Evolutionary conservation across 225 moss, liverwort and hornwort species (phyloP).

Genomic region (Straminergon stramineum): DNA sequence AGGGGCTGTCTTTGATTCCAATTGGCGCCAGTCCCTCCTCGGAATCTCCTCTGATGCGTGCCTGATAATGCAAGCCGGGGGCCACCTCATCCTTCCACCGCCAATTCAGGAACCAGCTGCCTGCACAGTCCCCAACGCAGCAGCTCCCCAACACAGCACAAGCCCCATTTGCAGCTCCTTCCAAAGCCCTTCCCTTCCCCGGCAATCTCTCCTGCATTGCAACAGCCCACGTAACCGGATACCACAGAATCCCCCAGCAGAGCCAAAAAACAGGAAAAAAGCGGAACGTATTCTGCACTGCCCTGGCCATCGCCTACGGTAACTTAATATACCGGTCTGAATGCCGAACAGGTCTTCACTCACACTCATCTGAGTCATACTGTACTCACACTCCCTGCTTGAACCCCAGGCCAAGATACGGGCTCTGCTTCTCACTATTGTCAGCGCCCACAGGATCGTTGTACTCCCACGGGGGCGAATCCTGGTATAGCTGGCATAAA

Average conservation of each 20-base stretch:
- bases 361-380: background rate
- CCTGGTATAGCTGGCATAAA: background rate
- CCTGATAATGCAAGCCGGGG: background rate
- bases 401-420: background rate
- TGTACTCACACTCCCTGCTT: background rate
- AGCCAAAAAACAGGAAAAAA: background rate
- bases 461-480: background rate
- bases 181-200: background rate
- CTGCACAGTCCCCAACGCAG: background rate
- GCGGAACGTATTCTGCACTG: background rate
- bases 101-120: background rate
- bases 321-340: background rate
- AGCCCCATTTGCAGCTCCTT: background rate
- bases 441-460: background rate
- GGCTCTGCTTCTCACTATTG: background rate
- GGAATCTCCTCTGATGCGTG: background rate
- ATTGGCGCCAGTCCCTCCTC: background rate
- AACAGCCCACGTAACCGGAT: background rate
- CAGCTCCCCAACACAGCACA: background rate
- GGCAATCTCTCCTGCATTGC: background rate
- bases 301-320: no score
- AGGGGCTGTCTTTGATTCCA: no score
- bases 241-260: background rate
- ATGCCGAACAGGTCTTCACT: background rate
- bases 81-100: background rate